These are phyloP conservation scores for Tuber umbilicatum DNA, from an alignment of 495 filamentous ascomycete species.

Conservation along the genomic window DNA sequence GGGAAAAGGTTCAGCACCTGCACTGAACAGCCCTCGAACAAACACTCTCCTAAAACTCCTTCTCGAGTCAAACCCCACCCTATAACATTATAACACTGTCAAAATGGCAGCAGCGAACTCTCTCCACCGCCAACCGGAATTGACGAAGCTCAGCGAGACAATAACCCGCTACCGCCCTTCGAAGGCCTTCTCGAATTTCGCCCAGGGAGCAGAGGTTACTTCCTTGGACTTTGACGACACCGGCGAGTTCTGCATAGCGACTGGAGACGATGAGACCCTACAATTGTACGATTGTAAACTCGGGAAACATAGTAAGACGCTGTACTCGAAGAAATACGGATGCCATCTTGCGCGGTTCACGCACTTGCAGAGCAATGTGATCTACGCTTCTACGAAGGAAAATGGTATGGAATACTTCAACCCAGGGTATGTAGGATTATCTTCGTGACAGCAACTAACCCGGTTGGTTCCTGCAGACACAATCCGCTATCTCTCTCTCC, in stretches of 20 bases:
- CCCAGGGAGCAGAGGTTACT: slow-evolving; percentile 64
- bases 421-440: slow-evolving; percentile 9
- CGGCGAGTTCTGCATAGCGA: slow-evolving; percentile 79
- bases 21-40: neutral
- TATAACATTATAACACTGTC: neutral
- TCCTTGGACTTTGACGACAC: slow-evolving; percentile 95
- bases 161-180: slow-evolving; percentile 40
- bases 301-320: slow-evolving; percentile 73
- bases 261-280: slow-evolving; percentile 85
- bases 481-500: slow-evolving; percentile 82
- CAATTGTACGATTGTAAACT: slow-evolving; percentile 90
- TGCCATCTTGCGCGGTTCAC: slow-evolving; percentile 90
- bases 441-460: slow-evolving; percentile 7
- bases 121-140: slow-evolving; percentile 25
- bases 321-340: slow-evolving; percentile 90
- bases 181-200: slow-evolving; percentile 39
- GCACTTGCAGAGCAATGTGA: slow-evolving; percentile 75
- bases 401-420: slow-evolving; percentile 54
- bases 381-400: slow-evolving; percentile 91
- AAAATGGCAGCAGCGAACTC: neutral
- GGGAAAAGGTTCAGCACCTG: neutral
- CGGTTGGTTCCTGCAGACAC: slow-evolving; percentile 51
- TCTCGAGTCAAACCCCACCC: neutral
- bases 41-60: neutral
- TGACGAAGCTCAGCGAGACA: slow-evolving; percentile 37